Evolutionary conservation across 2,329 filamentous ascomycete genomes (phyloP).

Genomic region (Juglanconis oblonga): DNA sequence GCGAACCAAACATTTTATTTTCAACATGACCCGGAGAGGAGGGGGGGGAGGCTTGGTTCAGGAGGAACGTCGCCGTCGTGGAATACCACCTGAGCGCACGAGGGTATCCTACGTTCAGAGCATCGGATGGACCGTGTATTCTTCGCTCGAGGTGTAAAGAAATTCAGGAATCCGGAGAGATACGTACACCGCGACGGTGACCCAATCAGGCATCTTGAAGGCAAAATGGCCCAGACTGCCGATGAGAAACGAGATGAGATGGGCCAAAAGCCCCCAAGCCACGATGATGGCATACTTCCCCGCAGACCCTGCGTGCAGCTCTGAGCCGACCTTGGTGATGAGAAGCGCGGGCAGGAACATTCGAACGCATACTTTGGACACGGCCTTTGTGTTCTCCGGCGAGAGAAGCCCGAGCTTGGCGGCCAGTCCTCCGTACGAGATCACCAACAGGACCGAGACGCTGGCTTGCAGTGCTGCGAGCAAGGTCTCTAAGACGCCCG

Average conservation of each 20-base stretch:
- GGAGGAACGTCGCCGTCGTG: too few species aligned
- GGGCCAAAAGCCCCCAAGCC: constrained; percentile 39
- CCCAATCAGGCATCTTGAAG: constrained; percentile 43
- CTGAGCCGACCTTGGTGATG: constrained; percentile 42
- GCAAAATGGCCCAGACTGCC: constrained; percentile 35
- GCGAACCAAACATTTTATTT: too few species aligned
- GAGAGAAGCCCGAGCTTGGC: constrained; percentile 37
- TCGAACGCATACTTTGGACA: constrained; percentile 45
- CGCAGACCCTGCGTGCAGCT: constrained; percentile 35
- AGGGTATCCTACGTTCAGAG: too few species aligned
- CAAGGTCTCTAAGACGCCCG: constrained; percentile 35
- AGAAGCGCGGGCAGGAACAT: constrained; percentile 46
- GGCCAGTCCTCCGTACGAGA: constrained; percentile 41
- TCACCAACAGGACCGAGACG: constrained; percentile 45
- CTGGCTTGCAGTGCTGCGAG: constrained; percentile 44
- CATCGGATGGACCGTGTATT: too few species aligned
- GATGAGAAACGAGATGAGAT: constrained; percentile 37
- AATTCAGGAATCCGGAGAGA: constrained; percentile 16
- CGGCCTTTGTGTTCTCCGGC: constrained; percentile 33
- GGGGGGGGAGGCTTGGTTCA: too few species aligned
- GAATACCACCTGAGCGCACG: too few species aligned
- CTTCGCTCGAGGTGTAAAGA: too few species aligned
- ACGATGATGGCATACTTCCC: constrained; percentile 36
- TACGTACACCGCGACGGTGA: constrained; percentile 26
- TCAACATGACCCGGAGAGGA: too few species aligned